Evolutionary conservation across 345 rosid genomes (phyloP), one percentile per base, ranked within the genome.

Genomic region (Pistacia vera): DNA sequence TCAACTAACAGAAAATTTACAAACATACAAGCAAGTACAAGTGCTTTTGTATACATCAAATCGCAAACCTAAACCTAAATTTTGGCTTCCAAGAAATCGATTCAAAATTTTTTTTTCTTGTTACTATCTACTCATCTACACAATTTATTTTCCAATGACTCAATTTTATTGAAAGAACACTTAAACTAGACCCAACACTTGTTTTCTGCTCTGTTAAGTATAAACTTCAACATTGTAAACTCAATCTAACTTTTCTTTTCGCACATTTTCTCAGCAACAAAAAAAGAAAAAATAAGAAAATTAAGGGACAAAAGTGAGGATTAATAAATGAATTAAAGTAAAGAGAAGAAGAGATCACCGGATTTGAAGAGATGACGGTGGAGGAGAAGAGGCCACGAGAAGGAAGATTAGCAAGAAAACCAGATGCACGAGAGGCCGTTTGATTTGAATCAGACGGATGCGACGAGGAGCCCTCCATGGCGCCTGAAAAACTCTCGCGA

Each of bases 341-440:
- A 7, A 57, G 73, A 25, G 66, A 48, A 48, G 14, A 46, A 61
- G 60, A 73, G 48, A 59, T 80, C 68, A 94, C 98, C 89, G 85
- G 90, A 82, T 88, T 92, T 60, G 94, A 83, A 74, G 93, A 89
- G 83, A 90, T 75, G 77, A 86, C 83, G 49, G 92, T 78, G 71
- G 98, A 92, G 73, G 95, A 88, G 72, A 91, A 85, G 82, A 86
- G 88, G 71, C 97, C 97, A 52, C 91, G 93, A 74, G 94, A 92
- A 5, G 97, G 98, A 60, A 94, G 98, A 76, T 92, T 79, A 58
- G 89, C 62, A 63, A 94, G 98, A 72, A 90, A 86, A 75, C 79
- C 83, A 66, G 95, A 85, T 44, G 87, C 85, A 61, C 78, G 70
- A 16, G 80, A 22, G 74, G 80, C 77, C 79, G 68, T 63, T 20